Base-by-base conservation (phyloP, 768 basidiomycete species). In the Pholiota conissans region DNA sequence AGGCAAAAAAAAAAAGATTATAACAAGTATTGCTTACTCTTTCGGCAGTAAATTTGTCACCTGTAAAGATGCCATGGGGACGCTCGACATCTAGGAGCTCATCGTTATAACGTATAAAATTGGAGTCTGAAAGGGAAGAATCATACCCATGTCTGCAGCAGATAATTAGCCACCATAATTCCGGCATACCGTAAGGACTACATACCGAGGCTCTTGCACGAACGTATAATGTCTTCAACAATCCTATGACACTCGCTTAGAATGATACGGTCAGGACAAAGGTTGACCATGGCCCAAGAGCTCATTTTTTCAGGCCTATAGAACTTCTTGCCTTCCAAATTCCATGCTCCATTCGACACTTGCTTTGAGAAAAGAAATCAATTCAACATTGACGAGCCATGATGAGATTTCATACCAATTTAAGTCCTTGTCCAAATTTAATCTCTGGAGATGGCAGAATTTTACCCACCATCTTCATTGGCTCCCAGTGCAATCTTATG, bases 401-500 rank as follows among this genome's bases (percentile, higher is more conserved):
- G 13, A n/a, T 14, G n/a, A 26, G 11, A 2, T 10, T 27, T 56
- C 14, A 28, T 45, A 40, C 45, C 51, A 49, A n/a, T n/a, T n/a
- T n/a, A 3, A 10, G 22, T 5, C 35, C 22, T 24, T 28, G n/a
- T 3, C 45, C 55, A 37, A 48, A 56, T 22, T 30, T 20, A 3
- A 56, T 50, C 1, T 26, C 9, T 2, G 66, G 68, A 1, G 56
- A 10, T 0, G 58, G 48, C 2, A 74, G 62, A 29, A 68, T 26
- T 18, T 66, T 66, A 3, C 67, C 71, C 11, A 57, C 42, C 7
- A 74, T 49, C 2, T 42, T 49, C 9, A 74, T 56, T 0, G 71
- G 70, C 6, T 56, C 52, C 0, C 55, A 51, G 4, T 71, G 55
- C 1, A 84, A 63, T 0, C 49, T 24, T 68, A 84, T 73, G 0